Base-by-base conservation (phyloP, 2,329 filamentous ascomycete genomes). In the Pezicula radicicola region DNA sequence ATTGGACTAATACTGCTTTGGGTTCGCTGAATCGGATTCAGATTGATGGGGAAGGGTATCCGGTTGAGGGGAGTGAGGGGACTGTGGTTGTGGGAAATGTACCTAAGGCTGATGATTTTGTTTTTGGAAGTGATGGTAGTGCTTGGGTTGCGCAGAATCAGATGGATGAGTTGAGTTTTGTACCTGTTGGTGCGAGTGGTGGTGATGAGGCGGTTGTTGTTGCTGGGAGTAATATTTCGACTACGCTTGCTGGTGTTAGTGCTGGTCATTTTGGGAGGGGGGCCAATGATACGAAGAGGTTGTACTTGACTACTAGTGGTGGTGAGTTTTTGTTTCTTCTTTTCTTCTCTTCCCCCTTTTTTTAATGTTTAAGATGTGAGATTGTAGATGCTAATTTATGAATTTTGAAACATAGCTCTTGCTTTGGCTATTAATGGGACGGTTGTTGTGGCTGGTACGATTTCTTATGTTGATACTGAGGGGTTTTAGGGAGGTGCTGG, bases 1-100 rank as follows among this genome's bases (percentile, higher is more conserved):
- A 65, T 54, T 66, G 58, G 48, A 58, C 62, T 28, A 66, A 67
- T 27, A 53, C 58, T 12, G 60, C 55, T 13, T 46, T 57, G 3
- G 60, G 56, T 1, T 57, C 48, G 15, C 52, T 66, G 2, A 58
- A 58, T 41, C 55, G 47, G 8, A 53, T 66, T 28, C 41, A 37
- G 4, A 59, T 65, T 37, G 28, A 53, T 43, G 10, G n/a, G 1
- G 28, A 52, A 6, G 60, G 62, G 6, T 48, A 36, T 8, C 49
- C 60, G 2, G 44, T 49, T 5, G 57, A 53, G 1, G 19, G 18
- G 1, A 52, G 53, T 4, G n/a, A 21, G 6, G 25, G 25, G 3
- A 6, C 25, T 6, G 53, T 56, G 2, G 51, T 55, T 16, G 36
- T 49, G n/a, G 35, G 36, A 12, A 52, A 49, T 37, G 48, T 58